Evolutionary conservation across 1,284 basidiomycete genomes (phyloP).

Genomic region (Stygiomarasmius scandens): DNA sequence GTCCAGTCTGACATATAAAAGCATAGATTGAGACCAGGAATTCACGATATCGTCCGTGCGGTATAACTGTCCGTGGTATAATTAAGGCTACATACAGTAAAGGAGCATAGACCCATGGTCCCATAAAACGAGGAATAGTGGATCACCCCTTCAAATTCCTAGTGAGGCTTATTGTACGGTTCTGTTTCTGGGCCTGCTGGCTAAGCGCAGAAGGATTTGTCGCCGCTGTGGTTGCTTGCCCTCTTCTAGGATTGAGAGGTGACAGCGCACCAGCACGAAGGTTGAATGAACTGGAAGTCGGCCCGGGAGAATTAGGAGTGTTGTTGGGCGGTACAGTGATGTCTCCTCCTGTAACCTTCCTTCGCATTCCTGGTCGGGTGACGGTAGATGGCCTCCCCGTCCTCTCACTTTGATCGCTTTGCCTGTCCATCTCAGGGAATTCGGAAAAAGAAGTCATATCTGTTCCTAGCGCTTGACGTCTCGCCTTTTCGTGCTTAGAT

Average conservation of each 20-base stretch:
- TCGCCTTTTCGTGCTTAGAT: constrained; percentile 83
- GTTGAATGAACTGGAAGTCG: constrained; percentile 21
- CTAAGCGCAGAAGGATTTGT: constrained; percentile 35
- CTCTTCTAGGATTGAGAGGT: constrained; percentile 69
- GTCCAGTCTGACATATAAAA: not conserved
- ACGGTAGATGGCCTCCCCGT: constrained; percentile 26
- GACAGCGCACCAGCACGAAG: constrained; percentile 53
- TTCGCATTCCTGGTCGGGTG: constrained; percentile 50
- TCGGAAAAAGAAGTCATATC: constrained; percentile 48
- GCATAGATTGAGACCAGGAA: not conserved
- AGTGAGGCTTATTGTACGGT: constrained; percentile 49
- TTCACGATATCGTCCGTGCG: not conserved
- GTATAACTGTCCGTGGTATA: not conserved
- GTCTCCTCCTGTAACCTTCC: constrained; percentile 57
- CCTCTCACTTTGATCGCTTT: constrained; percentile 31
- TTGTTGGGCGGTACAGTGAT: constrained; percentile 28
- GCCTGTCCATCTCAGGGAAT: constrained; percentile 45
- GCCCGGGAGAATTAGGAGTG: constrained; percentile 22
- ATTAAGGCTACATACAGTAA: constrained; percentile 4
- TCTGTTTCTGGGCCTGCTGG: constrained; percentile 49
- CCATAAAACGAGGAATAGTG: constrained; percentile 9
- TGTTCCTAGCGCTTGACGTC: constrained; percentile 65
- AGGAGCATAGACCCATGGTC: no score
- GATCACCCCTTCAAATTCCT: constrained; percentile 35
- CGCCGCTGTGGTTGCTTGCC: constrained; percentile 36